Evolutionary conservation across 2,329 filamentous ascomycete genomes (phyloP), one percentile per base, ranked within the genome.

Genomic region (Neopestalotiopsis clavispora): DNA sequence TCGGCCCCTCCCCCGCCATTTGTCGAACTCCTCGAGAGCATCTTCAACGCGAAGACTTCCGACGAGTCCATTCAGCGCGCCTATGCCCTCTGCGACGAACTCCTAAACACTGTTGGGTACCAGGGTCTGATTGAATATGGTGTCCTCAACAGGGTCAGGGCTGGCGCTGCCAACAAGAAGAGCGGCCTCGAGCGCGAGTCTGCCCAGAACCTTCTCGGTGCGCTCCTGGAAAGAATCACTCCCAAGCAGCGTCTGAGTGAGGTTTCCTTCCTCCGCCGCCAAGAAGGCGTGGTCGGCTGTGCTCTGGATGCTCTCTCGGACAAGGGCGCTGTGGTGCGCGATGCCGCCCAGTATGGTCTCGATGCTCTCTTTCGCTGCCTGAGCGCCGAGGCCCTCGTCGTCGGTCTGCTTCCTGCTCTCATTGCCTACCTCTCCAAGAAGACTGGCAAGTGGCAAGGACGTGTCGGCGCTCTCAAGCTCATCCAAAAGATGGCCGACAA

Each of bases 361-460:
- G 95, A 99, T 79, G 92, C 94, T 30, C 86, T 98, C 30, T 97
- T 97, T 80, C 86, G 87, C 73, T 89, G 92, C 77, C 84, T 99
- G 71, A 91, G 89, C 77, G 84, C 94, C 68, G 96, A 98, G 84
- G 91, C 93, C 64, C 89, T 97, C 76, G 92, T 97, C 66, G 88
- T 90, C 71, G 95, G 93, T 23, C 87, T 99, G 57, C 85, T 99
- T 65, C 94, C 96, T 2, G 87, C 89, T 17, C 84, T 99, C 56
- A 82, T 86, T 71, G 82, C 86, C 66, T 98, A 98, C 79, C 86
- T 99, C 38, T 85, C 86, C 78, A 97, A 94, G 83, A 90, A 89
- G 77, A 92, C 94, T 17, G 95, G 94, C 73, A 99, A 99, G 83
- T 99, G 96, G 96, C 96, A 99, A 83, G 96, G 96, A 70, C 94